These are phyloP conservation scores for Fusarium sublunatum DNA, from an alignment of 2,329 filamentous ascomycete genomes.

Conservation along the genomic window DNA sequence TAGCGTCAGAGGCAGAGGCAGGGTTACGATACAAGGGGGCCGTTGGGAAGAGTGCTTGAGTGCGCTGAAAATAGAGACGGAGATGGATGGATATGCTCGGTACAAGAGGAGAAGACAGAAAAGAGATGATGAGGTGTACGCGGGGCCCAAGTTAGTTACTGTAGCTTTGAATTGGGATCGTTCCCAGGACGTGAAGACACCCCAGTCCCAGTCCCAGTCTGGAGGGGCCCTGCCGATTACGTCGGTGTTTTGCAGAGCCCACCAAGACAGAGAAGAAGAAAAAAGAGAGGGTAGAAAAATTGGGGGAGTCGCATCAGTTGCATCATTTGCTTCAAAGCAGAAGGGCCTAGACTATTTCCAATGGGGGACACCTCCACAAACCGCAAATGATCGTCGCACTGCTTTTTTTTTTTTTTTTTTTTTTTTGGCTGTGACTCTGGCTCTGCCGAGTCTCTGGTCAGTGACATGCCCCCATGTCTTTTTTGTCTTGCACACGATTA, in stretches of 20 bases:
- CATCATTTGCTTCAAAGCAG: conserved; percentile 41
- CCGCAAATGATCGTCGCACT: conserved; percentile 29
- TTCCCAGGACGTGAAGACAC: background rate
- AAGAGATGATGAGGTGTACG: background rate
- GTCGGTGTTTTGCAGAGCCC: conserved; percentile 36
- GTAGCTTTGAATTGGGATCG: background rate
- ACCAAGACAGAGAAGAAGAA: conserved; percentile 27
- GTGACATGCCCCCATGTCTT: conserved; percentile 1
- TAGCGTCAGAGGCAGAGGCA: conserved; percentile 36
- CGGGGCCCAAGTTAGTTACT: too few species aligned
- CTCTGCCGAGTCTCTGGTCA: background rate
- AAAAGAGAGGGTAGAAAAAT: conserved; percentile 18
- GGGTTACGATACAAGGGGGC: conserved; percentile 5
- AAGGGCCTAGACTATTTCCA: conserved; percentile 40
- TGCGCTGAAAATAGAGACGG: background rate
- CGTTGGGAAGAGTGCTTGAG: conserved; percentile 6
- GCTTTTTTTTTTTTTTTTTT: background rate
- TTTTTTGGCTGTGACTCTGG: background rate
- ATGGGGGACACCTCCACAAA: conserved; percentile 31
- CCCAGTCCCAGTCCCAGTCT: conserved; percentile 13
- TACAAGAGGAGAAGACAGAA: conserved; percentile 1
- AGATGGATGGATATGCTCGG: background rate
- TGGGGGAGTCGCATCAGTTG: conserved; percentile 35
- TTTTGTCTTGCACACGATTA: background rate
- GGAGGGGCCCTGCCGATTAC: conserved; percentile 38